Base-by-base conservation (phyloP, 352 stramenopile genomes). In the Globisporangium paroecandrum region DNA sequence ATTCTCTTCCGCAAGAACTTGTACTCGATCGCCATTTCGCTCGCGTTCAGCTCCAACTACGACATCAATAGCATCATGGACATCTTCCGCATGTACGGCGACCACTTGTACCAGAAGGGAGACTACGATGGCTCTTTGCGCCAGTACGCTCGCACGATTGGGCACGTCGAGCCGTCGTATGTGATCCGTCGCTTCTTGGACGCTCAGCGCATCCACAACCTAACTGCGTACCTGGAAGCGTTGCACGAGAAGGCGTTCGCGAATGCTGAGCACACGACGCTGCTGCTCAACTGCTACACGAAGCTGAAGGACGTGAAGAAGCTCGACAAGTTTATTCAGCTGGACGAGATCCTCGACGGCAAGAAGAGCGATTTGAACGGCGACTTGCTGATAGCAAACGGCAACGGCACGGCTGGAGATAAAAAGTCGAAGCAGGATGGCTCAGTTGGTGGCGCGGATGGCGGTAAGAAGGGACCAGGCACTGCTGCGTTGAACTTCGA, bases 101-200 rank as follows among this genome's bases (percentile, higher is more conserved):
- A 99, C 72, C 96, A 99, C 72, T 78, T 99, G 47, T 99, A 99
- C 78, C 81, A 98, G 65, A 98, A 99, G 71, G 95, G 96, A 46
- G 96, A 99, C 66, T 99, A 94, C 64, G 90, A 96, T 60, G 94
- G 91, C 22, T 97, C 97, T 6, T 85, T 99, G 69, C 87, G 97
- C n/a, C 97, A 99, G 78, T 99, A 99, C 74, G 91, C 96, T 56
- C 83, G 96, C 43, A 99, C 97, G 5, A 99, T 99, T 74, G 97
- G 98, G 0, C 95, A 98, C 49, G 80, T 99, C 3, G 97, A 99
- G 70, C 93, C 97, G 6, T 99, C 95, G 5, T 99, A 99, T 71
- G 97, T 99, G 46, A 99, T 99, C 70, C 96, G 96, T 65, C 89
- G 96, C 36, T 99, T 98, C 71, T 73, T 99, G 47, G 97, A 99